Percentiles rank a stretch among this genome's conserved stretches.
Conservation (phyloP, 2,329 filamentous ascomycete species). For the Fusarium nisikadoi region DNA sequence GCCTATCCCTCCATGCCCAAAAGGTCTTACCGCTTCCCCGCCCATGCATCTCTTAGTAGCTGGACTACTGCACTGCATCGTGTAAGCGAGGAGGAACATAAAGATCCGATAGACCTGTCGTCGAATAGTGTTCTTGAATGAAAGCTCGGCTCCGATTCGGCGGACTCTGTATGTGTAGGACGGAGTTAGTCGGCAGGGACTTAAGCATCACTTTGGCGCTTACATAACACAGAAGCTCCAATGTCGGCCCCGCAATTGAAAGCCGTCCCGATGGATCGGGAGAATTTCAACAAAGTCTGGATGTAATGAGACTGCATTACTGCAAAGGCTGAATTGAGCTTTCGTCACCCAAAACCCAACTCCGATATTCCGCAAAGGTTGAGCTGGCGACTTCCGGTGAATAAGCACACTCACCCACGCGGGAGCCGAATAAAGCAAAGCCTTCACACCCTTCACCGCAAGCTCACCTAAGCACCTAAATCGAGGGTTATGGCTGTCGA, state of each 20-base stretch:
- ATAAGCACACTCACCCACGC: conserved; percentile 11
- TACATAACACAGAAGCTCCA: conserved; percentile 27
- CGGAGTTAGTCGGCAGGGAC: conserved; percentile 45
- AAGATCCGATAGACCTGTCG: conserved; percentile 5
- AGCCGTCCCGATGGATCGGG: conserved; percentile 22
- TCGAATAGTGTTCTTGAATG: conserved; percentile 6
- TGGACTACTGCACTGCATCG: conserved; percentile 23
- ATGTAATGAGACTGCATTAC: conserved; percentile 1
- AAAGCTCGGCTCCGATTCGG: conserved; percentile 39
- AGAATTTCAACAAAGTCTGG: conserved; percentile 23
- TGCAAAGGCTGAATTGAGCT: conserved; percentile 28
- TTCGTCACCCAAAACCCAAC: conserved; percentile 22
- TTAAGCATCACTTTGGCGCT: conserved; percentile 30
- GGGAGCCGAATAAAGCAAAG: conserved; percentile 9
- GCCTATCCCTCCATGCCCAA: background rate
- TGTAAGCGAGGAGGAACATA: conserved; percentile 13
- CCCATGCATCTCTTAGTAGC: conserved; percentile 2
- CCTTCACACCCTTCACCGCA: background rate
- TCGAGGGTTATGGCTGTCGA: conserved; percentile 45
- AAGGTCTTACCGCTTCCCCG: conserved; percentile 5
- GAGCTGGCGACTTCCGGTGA: conserved; percentile 16
- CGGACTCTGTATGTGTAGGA: background rate
- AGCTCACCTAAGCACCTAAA: conserved; percentile 26
- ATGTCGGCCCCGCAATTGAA: conserved; percentile 29
- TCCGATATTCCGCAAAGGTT: background rate